A percentile compares a stretch with the other conserved stretches of the same genome.
phyloP scores from a whole-genome alignment of 2,329 filamentous ascomycete species.

The Lachnellula suecica region DNA sequence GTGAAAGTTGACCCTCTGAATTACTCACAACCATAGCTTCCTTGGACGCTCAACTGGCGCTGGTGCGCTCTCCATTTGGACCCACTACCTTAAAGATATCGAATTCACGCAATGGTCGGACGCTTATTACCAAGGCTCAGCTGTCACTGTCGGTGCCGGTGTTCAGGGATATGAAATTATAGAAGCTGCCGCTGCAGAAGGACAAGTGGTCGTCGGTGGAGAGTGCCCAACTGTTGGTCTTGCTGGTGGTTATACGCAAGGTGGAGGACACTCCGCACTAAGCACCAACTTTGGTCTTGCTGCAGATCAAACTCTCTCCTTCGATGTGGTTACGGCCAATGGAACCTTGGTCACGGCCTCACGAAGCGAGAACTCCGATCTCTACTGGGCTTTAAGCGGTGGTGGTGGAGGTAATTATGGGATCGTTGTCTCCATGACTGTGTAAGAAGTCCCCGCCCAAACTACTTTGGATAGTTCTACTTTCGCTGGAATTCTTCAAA shows the following conservation, averaged over 20 bases:
- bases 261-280: conserved; percentile 58
- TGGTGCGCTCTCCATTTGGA: conserved; percentile 57
- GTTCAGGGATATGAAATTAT: conserved; percentile 48
- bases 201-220: conserved; percentile 49
- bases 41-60: conserved; percentile 62
- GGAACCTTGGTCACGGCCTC: conserved; percentile 50
- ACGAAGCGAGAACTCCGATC: conserved; percentile 47
- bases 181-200: conserved; percentile 38
- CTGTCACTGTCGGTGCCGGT: conserved; percentile 55
- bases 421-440: conserved; percentile 54
- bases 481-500: too few species aligned
- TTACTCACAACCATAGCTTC: conserved; percentile 29
- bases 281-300: conserved; percentile 54
- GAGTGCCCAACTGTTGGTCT: conserved; percentile 57
- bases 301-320: conserved; percentile 58
- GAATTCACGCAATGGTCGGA: conserved; percentile 39
- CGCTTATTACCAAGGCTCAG: conserved; percentile 46
- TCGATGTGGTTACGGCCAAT: conserved; percentile 52
- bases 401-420: conserved; percentile 60
- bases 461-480: too few species aligned
- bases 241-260: conserved; percentile 59
- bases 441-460: too few species aligned
- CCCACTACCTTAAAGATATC: conserved; percentile 51
- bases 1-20: background rate
- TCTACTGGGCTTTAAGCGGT: conserved; percentile 64